phyloP scores from a whole-genome alignment of 129 eudicot genomes.

The Scalesia atractyloides region DNA sequence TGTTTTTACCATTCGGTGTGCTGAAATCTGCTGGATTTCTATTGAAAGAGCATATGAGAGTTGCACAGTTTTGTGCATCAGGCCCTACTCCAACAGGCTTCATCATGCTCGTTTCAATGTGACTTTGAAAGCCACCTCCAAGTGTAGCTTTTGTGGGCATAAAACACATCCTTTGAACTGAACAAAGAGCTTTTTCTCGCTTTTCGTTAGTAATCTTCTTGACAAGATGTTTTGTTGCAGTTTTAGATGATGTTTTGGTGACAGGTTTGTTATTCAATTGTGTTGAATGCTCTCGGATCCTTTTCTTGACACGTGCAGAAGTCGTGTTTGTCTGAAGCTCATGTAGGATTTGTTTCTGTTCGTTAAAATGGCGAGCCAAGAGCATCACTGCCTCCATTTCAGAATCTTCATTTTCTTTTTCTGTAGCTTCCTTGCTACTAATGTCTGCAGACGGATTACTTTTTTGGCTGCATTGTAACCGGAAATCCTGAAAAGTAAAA shows the following conservation, averaged over 20 bases:
- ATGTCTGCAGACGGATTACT: conserved; percentile 6
- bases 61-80: conserved; percentile 4
- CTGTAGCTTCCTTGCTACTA: conserved; percentile 2
- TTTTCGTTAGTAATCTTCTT: conserved; percentile 12
- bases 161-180: conserved; percentile 1
- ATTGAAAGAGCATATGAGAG: conserved; percentile 28
- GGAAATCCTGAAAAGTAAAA: conserved; percentile 8
- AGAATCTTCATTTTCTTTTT: conserved; percentile 26
- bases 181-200: conserved; percentile 1
- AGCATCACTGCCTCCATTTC: conserved; percentile 50
- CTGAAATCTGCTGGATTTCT: conserved; percentile 47
- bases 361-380: conserved; percentile 36
- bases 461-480: conserved; percentile 16
- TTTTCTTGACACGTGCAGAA: conserved; percentile 36
- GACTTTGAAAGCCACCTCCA: conserved; percentile 3
- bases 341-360: conserved; percentile 15
- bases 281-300: conserved; percentile 2
- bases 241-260: not conserved
- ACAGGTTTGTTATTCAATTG: not conserved
- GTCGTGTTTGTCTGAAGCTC: conserved; percentile 6
- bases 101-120: not conserved
- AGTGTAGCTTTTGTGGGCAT: conserved; percentile 9
- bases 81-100: conserved; percentile 10
- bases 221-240: conserved; percentile 1
- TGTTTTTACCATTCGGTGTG: conserved; percentile 21